Conservation (phyloP, 2,329 filamentous ascomycete genomes). For the Botrytis elliptica region DNA sequence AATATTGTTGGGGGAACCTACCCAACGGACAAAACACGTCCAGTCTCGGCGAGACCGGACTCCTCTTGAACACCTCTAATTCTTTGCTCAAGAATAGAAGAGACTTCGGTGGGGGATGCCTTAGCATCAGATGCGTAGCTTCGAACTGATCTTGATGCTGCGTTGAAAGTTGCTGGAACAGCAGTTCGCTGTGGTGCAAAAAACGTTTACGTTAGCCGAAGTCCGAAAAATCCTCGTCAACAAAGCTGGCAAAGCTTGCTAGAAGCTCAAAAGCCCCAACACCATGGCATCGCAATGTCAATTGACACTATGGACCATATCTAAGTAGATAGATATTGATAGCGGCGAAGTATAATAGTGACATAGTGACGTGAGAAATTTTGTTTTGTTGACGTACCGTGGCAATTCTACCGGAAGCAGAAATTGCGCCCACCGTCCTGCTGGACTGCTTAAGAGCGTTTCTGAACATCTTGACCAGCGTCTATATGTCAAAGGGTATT, state of each 20-base stretch:
- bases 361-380: constrained; percentile 39
- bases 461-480: constrained; percentile 82
- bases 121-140: constrained; percentile 91
- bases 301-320: constrained; percentile 45
- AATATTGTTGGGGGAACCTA: constrained; percentile 55
- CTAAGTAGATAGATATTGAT: constrained; percentile 38
- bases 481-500: constrained; percentile 50
- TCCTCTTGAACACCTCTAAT: constrained; percentile 99
- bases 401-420: constrained; percentile 86
- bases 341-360: constrained; percentile 42
- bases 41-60: constrained; percentile 93
- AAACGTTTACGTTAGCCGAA: constrained; percentile 55
- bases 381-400: constrained; percentile 74
- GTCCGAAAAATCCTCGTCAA: constrained; percentile 44
- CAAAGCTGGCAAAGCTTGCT: constrained; percentile 39
- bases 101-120: constrained; percentile 95
- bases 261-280: constrained; percentile 43
- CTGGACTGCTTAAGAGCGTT: constrained; percentile 96
- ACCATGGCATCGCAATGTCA: constrained; percentile 32
- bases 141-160: constrained; percentile 70
- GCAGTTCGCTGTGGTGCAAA: constrained; percentile 75
- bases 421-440: constrained; percentile 91
- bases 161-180: constrained; percentile 74
- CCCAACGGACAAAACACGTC: constrained; percentile 97
- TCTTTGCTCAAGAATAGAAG: constrained; percentile 98